Percentiles rank a stretch among this genome's conserved stretches.
Conservation (phyloP, 2,329 filamentous ascomycete genomes). For the Epichloe gansuensis region DNA sequence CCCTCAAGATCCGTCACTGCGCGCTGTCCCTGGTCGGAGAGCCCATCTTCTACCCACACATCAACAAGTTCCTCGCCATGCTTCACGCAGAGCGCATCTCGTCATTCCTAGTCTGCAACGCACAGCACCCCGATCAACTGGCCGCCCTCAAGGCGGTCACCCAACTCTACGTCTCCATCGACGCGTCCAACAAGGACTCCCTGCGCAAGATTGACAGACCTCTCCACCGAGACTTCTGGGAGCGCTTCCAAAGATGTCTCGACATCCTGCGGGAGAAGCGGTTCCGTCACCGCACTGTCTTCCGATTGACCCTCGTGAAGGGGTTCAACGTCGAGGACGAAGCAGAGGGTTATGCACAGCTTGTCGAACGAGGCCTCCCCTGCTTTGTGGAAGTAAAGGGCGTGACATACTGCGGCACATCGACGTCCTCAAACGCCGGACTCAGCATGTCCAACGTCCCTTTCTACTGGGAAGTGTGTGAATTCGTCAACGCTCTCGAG, state of each 20-base stretch:
- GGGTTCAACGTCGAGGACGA: constrained; percentile 97
- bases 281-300: constrained; percentile 81
- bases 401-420: constrained; percentile 91
- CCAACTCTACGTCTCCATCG: constrained; percentile 92
- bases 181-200: constrained; percentile 80
- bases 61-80: constrained; percentile 80
- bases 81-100: constrained; percentile 80
- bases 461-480: constrained; percentile 81
- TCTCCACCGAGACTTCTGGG: constrained; percentile 93
- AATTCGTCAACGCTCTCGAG: constrained; percentile 68
- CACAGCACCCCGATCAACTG: constrained; percentile 87
- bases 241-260: constrained; percentile 81
- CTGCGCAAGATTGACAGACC: constrained; percentile 82
- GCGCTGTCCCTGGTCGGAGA: constrained; percentile 87
- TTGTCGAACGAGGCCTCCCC: constrained; percentile 74
- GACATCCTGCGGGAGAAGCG: constrained; percentile 78
- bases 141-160: constrained; percentile 73
- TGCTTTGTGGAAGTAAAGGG: constrained; percentile 95
- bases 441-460: constrained; percentile 96
- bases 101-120: constrained; percentile 92
- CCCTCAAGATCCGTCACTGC: constrained; percentile 86
- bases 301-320: constrained; percentile 89
- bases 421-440: constrained; percentile 69
- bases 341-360: constrained; percentile 74
- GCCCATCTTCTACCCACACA: constrained; percentile 97